Base-by-base conservation (phyloP, 2,329 filamentous ascomycete genomes). In the Scedosporium apiospermum region DNA sequence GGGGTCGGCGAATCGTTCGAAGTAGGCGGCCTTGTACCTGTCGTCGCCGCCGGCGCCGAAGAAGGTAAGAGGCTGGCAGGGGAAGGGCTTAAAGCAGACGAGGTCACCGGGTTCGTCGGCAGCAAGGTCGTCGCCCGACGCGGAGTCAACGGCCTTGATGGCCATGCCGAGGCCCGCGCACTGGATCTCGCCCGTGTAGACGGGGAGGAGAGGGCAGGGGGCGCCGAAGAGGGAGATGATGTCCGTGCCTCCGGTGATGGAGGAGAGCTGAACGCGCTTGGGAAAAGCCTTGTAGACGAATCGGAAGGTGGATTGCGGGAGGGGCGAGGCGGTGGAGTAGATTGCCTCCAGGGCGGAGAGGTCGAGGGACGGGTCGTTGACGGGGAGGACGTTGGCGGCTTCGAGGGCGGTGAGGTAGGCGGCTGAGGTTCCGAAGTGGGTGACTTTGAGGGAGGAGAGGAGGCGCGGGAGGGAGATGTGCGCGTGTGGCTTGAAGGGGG, bases 191-290 rank as follows among this genome's bases (percentile, higher is more conserved):
- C 90, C 90, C 1, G 79, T 79, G 66, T 85, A 79, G 21, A 93
- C 89, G 1, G 90, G 89, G 1, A 90, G 78, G 3, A 93, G 79
- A 0, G 89, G 88, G 62, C 88, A 93, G 0, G 92, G 90, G 0
- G 91, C 88, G 53, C 93, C 93, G 70, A 98, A 99, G 41, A 98
- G 84, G 0, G 93, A 96, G 66, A 98, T 91, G 69, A 98, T 98
- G 72, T 99, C 95, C 3, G 93, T 98, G 59, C 93, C 95, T 44
- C 95, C 95, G 0, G 93, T 98, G 70, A 99, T 98, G 63, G 90
- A 96, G 58, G 88, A 91, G 6, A 98, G 84, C 74, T 97, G 93
- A 67, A 98, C 80, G n/a, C 83, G 78, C 0, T 82, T 70, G 1
- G 92, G 91, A 70, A 98, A 96, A 1, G 89, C 88, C 27, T 83